These are phyloP conservation scores for Geotrichum reessii DNA, from an alignment of 1,139 yeast genomes.

Conservation along the genomic window DNA sequence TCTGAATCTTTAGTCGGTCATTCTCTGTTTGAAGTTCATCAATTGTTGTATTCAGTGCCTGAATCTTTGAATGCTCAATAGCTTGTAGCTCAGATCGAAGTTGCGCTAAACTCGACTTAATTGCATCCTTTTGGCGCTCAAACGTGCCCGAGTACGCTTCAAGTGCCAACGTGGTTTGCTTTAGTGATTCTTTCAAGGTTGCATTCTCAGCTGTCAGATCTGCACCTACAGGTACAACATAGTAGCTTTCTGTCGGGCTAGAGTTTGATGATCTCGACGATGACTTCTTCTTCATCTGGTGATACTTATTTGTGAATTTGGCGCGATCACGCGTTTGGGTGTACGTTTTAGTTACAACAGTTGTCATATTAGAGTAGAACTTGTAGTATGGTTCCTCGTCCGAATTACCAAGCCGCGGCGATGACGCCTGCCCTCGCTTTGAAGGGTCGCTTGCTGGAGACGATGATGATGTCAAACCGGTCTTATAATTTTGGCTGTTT, in stretches of 20 bases:
- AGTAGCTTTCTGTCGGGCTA: slow-evolving; percentile 27
- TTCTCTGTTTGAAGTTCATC: slow-evolving; percentile 35
- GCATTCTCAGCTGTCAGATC: slow-evolving; percentile 29
- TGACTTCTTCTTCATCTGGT: slow-evolving; percentile 8
- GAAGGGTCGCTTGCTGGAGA: neutral
- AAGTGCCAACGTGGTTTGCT: slow-evolving; percentile 22
- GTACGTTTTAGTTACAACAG: slow-evolving; percentile 25
- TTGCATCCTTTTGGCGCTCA: slow-evolving; percentile 31
- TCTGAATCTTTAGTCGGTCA: slow-evolving; percentile 36
- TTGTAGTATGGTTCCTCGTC: slow-evolving; percentile 32
- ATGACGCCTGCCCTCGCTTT: neutral
- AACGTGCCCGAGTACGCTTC: slow-evolving; percentile 34
- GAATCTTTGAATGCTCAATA: slow-evolving; percentile 28
- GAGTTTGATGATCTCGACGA: slow-evolving; percentile 10
- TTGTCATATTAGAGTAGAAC: slow-evolving; percentile 28
- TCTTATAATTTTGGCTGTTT: slow-evolving; percentile 5
- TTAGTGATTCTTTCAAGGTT: slow-evolving; percentile 26
- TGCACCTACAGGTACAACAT: slow-evolving; percentile 28
- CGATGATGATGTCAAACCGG: slow-evolving; percentile 5
- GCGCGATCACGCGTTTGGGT: slow-evolving; percentile 16
- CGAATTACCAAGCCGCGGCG: slow-evolving; percentile 15
- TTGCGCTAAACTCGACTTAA: slow-evolving; percentile 31
- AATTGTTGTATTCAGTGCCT: slow-evolving; percentile 31
- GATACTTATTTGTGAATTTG: slow-evolving; percentile 21
- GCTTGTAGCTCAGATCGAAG: slow-evolving; percentile 30